These are phyloP conservation scores for Aspergillus bombycis DNA, from an alignment of 2,329 filamentous ascomycete genomes.

Conservation along the genomic window DNA sequence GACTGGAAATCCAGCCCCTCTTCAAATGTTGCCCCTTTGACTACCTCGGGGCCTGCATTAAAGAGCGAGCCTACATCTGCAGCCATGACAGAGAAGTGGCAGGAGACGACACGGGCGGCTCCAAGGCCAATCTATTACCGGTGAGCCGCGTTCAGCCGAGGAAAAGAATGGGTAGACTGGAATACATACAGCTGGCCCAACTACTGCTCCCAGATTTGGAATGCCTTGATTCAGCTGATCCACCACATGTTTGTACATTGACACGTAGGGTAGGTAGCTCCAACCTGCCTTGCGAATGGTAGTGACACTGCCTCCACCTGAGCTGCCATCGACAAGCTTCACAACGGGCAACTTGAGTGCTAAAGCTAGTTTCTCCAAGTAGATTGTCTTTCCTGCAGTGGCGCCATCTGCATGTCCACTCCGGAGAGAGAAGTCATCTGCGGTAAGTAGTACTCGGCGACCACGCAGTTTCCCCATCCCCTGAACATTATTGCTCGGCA, in stretches of 20 bases:
- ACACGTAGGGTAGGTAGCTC: constrained; percentile 63
- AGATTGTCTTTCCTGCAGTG: constrained; percentile 60
- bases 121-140: constrained; percentile 59
- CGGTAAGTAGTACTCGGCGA: constrained; percentile 62
- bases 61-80: constrained; percentile 64
- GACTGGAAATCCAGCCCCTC: constrained; percentile 63
- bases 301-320: constrained; percentile 65
- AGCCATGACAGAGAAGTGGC: constrained; percentile 69
- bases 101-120: constrained; percentile 63
- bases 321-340: constrained; percentile 67
- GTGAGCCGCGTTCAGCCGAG: not conserved
- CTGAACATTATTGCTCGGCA: constrained; percentile 66
- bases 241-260: constrained; percentile 57
- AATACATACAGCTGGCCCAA: constrained; percentile 58
- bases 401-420: constrained; percentile 67
- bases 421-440: constrained; percentile 66
- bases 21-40: constrained; percentile 66
- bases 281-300: constrained; percentile 59
- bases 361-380: constrained; percentile 65
- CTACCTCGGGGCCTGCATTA: constrained; percentile 67
- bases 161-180: not conserved
- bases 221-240: constrained; percentile 65
- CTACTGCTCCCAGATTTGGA: constrained; percentile 64
- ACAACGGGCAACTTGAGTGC: constrained; percentile 62
- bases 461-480: constrained; percentile 58